These are phyloP conservation scores for Thalassiosira hispida DNA, from an alignment of 352 stramenopile genomes.

Conservation along the genomic window DNA sequence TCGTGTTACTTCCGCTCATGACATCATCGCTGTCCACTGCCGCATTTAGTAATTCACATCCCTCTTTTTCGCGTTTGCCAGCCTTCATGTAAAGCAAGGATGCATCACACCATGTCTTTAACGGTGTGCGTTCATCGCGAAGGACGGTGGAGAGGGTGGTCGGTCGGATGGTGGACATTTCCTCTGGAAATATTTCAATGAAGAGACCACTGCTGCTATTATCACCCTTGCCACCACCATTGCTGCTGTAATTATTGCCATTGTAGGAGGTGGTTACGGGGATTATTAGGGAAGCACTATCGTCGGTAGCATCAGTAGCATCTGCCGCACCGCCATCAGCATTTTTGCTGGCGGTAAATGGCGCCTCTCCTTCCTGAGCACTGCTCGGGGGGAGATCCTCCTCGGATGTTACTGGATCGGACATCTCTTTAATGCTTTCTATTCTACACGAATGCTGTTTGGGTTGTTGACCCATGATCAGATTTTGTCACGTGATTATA, in stretches of 20 bases:
- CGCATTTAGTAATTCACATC: slow-evolving; percentile 62
- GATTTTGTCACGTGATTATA: too few species aligned
- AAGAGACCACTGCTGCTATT: slow-evolving; percentile 33
- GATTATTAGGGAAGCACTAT: slow-evolving; percentile 39
- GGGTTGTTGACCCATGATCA: too few species aligned
- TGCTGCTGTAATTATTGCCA: slow-evolving; percentile 34
- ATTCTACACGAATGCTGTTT: not conserved
- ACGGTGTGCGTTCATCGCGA: slow-evolving; percentile 63
- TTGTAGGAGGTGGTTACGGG: slow-evolving; percentile 47
- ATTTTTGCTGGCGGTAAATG: not conserved
- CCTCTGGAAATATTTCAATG: slow-evolving; percentile 83
- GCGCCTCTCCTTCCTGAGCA: not conserved
- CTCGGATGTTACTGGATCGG: slow-evolving; percentile 35
- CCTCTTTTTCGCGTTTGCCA: slow-evolving; percentile 53
- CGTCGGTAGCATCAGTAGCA: not conserved
- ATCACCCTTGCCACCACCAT: slow-evolving; percentile 9
- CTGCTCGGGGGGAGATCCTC: slow-evolving; percentile 28
- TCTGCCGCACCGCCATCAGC: not conserved
- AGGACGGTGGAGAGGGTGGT: slow-evolving; percentile 62
- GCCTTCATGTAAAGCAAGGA: slow-evolving; percentile 71
- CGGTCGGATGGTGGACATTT: slow-evolving; percentile 67
- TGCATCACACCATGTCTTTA: slow-evolving; percentile 65
- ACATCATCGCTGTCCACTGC: slow-evolving; percentile 49
- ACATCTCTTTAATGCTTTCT: not conserved
- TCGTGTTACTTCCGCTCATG: slow-evolving; percentile 51